Evolutionary conservation across 306 rosid genomes (phyloP), one percentile per base, ranked within the genome.

Genomic region (Inga oerstediana): DNA sequence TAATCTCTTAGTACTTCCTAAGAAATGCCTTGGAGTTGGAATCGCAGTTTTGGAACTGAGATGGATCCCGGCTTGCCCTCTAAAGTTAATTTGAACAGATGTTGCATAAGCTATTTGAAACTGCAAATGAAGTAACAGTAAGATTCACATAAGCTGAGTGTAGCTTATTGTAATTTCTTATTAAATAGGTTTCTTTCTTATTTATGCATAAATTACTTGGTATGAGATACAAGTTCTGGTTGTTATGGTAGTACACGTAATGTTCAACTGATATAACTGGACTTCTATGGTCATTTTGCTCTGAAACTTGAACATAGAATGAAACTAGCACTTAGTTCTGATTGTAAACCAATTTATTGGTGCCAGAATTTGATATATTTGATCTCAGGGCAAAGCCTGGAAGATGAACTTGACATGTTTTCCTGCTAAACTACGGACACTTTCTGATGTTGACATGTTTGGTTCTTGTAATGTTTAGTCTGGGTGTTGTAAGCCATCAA

Each of bases 401-500:
- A 20, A 20, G 14, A 37, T 41, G 51, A 17, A 41, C 45, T 7
- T 19, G 35, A 70, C 17, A 41, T 5, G 9, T 43, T 75, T 75
- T 15, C 46, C 27, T 27, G 43, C 35, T 24, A 45, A 39, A 30
- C 61, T 75, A 20, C 20, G 41, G 51, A 76, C 20, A 19, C 67
- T 10, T 39, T 11, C 62, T 32, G 65, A 17, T 61, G 54, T 75
- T 59, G 48, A 5, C 74, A 24, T 62, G 35, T 44, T 22, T 44
- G 68, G 8, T 19, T 81, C 27, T 72, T 64, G 52, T 71, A 2
- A 81, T 71, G 4, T 85, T 67, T 78, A 92, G 98, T 85, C 97
- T 45, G 98, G 98, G 72, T 93, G 98, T 85, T 93, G 98, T 69
- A 93, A 92, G 87, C 98, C 98, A 67, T 32, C 97, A 1, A 78